Evolutionary conservation across 2,329 filamentous ascomycete genomes (phyloP).

Genomic region (Fusarium torreyae): DNA sequence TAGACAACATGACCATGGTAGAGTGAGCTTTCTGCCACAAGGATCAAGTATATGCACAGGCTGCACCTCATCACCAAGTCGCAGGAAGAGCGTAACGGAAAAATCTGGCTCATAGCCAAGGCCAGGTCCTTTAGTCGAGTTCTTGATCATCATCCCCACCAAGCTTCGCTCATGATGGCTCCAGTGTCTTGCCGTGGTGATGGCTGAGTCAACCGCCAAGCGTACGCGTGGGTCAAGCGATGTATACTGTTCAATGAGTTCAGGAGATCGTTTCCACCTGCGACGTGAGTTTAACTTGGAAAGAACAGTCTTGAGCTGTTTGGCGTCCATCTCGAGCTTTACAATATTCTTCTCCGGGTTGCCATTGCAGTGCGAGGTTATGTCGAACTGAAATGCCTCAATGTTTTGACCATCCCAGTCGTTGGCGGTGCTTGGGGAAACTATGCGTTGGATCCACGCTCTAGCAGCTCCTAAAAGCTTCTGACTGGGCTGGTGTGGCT

Average conservation of each 20-base stretch:
- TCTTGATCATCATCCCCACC: conserved; percentile 1
- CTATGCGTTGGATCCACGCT: conserved; percentile 6
- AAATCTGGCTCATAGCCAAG: conserved; percentile 5
- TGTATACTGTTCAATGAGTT: background rate
- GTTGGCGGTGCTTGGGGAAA: background rate
- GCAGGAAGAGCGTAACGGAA: conserved; percentile 3
- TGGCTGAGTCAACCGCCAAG: background rate
- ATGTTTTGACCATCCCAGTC: conserved; percentile 5
- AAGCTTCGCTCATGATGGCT: background rate
- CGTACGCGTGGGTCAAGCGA: conserved; percentile 5
- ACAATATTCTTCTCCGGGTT: background rate
- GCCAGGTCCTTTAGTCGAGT: background rate
- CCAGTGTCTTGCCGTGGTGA: background rate
- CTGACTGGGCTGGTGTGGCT: no score
- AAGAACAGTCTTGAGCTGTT: conserved; percentile 6
- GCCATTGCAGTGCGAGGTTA: background rate
- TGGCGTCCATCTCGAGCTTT: background rate
- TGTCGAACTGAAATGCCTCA: conserved; percentile 1
- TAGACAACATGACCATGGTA: background rate
- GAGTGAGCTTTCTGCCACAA: background rate
- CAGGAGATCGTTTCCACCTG: background rate
- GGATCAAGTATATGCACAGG: background rate
- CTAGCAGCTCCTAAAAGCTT: background rate
- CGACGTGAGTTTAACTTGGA: background rate
- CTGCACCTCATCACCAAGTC: background rate